Conservation (phyloP, 768 basidiomycete species). For the Rhizopogon vulgaris region DNA sequence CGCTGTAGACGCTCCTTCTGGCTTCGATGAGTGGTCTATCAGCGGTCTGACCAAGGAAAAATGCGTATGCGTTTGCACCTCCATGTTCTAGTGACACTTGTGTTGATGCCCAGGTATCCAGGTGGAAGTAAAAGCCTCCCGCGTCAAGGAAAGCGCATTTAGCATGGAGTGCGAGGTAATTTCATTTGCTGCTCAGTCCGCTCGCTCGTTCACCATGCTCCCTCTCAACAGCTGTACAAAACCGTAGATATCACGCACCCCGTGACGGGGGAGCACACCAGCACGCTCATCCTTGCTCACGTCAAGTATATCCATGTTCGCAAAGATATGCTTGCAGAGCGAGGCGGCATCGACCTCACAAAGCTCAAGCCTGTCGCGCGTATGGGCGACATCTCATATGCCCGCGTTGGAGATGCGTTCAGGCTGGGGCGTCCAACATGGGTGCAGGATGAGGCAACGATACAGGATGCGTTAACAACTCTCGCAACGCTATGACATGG, state of each 20-base stretch:
- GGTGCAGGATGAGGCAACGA: slow-evolving; percentile 12
- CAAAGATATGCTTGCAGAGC: slow-evolving; percentile 31
- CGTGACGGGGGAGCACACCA: slow-evolving; percentile 15
- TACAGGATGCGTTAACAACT: slow-evolving; percentile 6
- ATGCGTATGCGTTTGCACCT: slow-evolving; percentile 20
- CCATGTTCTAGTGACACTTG: neutral
- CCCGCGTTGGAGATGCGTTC: slow-evolving; percentile 22
- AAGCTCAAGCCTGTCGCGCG: slow-evolving; percentile 30
- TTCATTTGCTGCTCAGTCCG: neutral
- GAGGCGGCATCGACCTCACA: slow-evolving; percentile 29
- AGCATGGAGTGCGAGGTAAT: slow-evolving; percentile 41
- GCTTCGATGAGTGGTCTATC: slow-evolving; percentile 35
- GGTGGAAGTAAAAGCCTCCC: slow-evolving; percentile 33
- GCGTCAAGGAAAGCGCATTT: slow-evolving; percentile 42
- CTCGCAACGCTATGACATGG: neutral
- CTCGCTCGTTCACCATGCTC: neutral
- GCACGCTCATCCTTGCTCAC: slow-evolving; percentile 30
- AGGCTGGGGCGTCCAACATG: slow-evolving; percentile 19
- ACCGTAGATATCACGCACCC: slow-evolving; percentile 28
- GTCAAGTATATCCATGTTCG: slow-evolving; percentile 38
- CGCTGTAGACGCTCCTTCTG: slow-evolving; percentile 30
- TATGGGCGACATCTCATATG: slow-evolving; percentile 35
- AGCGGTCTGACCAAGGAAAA: slow-evolving; percentile 36
- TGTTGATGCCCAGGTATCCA: slow-evolving; percentile 7
- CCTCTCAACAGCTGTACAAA: slow-evolving; percentile 26